Evolutionary conservation across 192 early-diverging fungal species (phyloP), one percentile per base, ranked within the genome.

Genomic region (Coemansia umbellata): DNA sequence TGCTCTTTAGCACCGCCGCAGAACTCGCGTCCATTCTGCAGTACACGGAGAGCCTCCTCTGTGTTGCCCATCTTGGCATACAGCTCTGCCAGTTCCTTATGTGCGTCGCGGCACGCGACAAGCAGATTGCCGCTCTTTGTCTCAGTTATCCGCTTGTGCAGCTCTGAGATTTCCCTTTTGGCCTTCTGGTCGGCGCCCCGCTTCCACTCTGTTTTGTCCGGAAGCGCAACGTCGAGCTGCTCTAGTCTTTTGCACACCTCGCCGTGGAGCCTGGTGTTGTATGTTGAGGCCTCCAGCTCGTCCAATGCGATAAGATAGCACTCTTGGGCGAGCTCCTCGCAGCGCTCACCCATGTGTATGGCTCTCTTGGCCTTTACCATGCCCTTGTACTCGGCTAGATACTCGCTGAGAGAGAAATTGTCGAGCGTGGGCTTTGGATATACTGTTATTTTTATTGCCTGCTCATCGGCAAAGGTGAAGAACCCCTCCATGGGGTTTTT

Each of bases 361-460:
- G 65, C 72, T 8, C 65, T 55, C 21, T 44, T 51, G 11, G 69
- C 53, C 37, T 69, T 69, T 1, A 44, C 50, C 24, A 27, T 32
- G 1, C 61, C 57, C 15, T 47, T 51, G 58, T 76, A 76, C 21
- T 53, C 57, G n/a, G 36, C 40, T 44, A 76, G 22, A 27, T 69
- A 76, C 37, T 54, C 30, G 24, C 10, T 15, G 8, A 76, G 21
- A 7, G 36, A 27, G 31, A 76, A 76, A 13, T 22, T 52, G 18
- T 33, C 50, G 5, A 75, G 57, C n/a, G 33, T 32, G 6, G 72
- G 72, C 57, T 35, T 32, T 3, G 51, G 37, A 9, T 17, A 45
- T 26, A 23, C 17, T 43, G 24, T 41, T 21, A 21, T 11, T 13
- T 31, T 19, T 24, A 9, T n/a, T 4, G 4, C 8, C 3, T 19